These are phyloP conservation scores for Chenopodium suecicum DNA, from an alignment of 148 eudicot species.

Conservation along the genomic window DNA sequence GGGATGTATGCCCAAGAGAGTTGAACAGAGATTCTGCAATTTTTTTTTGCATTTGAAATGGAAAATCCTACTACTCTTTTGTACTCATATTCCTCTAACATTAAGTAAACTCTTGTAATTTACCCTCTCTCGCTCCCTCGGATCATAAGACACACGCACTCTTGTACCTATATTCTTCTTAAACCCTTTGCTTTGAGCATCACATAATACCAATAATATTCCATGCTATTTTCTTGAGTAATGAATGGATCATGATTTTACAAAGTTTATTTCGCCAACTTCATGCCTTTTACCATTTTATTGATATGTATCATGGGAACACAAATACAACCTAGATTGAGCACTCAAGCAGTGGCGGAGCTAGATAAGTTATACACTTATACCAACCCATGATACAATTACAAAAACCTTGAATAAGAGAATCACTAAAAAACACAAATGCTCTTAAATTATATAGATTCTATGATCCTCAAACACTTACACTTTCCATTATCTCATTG, in stretches of 20 bases:
- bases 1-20: conserved; percentile 29
- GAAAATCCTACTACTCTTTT: conserved; percentile 21
- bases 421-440: too few relatives aligned
- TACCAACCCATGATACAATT: too few relatives aligned
- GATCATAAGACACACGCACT: not conserved
- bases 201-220: conserved; percentile 18
- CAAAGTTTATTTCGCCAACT: not conserved
- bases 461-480: too few relatives aligned
- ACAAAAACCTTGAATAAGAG: not conserved
- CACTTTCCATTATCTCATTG: too few relatives aligned
- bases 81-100: conserved; percentile 23
- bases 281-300: not conserved
- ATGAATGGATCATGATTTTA: not conserved
- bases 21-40: conserved; percentile 21
- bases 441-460: not conserved
- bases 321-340: too few relatives aligned
- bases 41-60: conserved; percentile 15
- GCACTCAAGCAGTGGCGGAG: too few relatives aligned
- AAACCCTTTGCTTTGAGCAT: conserved; percentile 15
- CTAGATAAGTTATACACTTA: too few relatives aligned
- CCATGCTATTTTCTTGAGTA: conserved; percentile 9
- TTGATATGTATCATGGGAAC: too few relatives aligned
- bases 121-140: not conserved
- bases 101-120: conserved; percentile 28
- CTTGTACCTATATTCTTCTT: conserved; percentile 23